phyloP scores from a whole-genome alignment of 148 eudicot species.

The Persicaria maculosa region DNA sequence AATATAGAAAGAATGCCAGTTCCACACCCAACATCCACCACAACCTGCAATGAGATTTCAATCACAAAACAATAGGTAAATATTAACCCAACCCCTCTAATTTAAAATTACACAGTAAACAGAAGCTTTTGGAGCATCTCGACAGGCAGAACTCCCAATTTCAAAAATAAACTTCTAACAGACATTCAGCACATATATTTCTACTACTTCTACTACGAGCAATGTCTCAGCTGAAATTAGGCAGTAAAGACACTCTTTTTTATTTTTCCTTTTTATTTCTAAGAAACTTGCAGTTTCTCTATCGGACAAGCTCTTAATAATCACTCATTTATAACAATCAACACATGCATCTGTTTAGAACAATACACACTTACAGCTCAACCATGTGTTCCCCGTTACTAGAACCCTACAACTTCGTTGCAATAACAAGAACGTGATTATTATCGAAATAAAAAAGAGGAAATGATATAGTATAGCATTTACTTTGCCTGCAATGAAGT shows the following conservation, averaged over 20 bases:
- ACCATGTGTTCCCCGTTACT: background rate
- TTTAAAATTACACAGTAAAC: background rate
- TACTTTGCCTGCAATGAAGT: conserved; percentile 80
- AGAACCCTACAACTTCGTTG: background rate
- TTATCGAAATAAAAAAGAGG: background rate
- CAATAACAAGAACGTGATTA: background rate
- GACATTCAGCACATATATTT: too few species aligned
- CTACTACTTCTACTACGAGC: too few species aligned
- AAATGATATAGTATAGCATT: conserved; percentile 16
- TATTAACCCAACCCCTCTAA: background rate
- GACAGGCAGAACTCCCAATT: too few species aligned
- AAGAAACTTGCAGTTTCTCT: too few species aligned
- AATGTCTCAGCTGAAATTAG: too few species aligned
- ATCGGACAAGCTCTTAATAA: background rate
- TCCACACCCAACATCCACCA: conserved; percentile 98
- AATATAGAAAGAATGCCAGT: conserved; percentile 95
- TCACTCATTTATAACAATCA: background rate
- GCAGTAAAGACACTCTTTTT: too few species aligned
- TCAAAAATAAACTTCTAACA: too few species aligned
- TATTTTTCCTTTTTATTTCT: too few species aligned
- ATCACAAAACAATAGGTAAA: conserved; percentile 5
- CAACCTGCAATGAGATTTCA: conserved; percentile 50
- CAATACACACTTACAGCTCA: too few species aligned
- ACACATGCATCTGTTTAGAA: too few species aligned
- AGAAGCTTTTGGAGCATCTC: too few species aligned